Evolutionary conservation across 768 basidiomycete species (phyloP), one percentile per base, ranked within the genome.

Genomic region (Boletus bicolor): DNA sequence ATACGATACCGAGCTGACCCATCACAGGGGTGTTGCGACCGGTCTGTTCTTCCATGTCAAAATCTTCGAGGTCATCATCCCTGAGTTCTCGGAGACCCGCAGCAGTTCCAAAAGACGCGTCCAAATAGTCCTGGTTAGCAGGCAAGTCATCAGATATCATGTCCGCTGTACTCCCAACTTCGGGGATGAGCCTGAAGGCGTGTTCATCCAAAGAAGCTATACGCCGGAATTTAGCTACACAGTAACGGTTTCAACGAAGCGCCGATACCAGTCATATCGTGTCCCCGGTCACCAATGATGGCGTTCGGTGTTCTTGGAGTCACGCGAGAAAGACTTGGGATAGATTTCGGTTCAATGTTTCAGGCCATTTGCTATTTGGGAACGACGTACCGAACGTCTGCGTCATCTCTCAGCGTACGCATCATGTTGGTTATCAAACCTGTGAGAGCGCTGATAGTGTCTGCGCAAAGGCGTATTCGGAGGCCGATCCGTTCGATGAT

Each of bases 91-190:
- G 80, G 17, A 92, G 73, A 14, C 91, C 91, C 5, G 85, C 88
- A 17, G 90, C 85, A 24, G 89, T 75, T 39, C 88, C 86, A 59
- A 91, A 91, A 4, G 90, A 87, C 50, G 82, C 83, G 60, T 93
- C 91, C 44, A 98, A 77, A 65, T 95, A 98, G 65, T 94, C 91
- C 45, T 79, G 73, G 68, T 98, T 96, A 21, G 80, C 88, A 0
- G 96, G 96, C 9, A 98, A 75, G 68, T 98, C 94, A 63, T 98
- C 96, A 34, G 78, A 76, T 54, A 98, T 87, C 84, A 97, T 85
- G 70, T 98, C 96, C 14, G 91, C 86, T 9, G 85, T 81, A 10
- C 84, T 80, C 21, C 89, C 87, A 41, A 96, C 76, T 60, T 92
- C 87, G 2, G 92, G 92, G 7, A 85, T 66, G 42, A 74, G 77